Base-by-base conservation (phyloP, 2,329 filamentous ascomycete genomes). In the Ceratocystis papillata region DNA sequence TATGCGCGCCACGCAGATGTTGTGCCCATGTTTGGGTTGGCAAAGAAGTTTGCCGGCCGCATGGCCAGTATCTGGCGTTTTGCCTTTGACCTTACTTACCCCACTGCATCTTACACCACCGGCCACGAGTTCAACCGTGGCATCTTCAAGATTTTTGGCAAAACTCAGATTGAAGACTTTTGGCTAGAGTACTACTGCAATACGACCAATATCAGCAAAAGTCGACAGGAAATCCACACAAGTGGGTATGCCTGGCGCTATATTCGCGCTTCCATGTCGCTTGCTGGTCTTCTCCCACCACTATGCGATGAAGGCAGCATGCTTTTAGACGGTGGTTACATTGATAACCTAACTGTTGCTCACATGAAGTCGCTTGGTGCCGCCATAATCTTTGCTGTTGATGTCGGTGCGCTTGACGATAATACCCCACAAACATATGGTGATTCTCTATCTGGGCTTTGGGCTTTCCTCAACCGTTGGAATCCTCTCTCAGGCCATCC, bases 21-120 rank as follows among this genome's bases (percentile, higher is more conserved):
- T 0, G 93, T 99, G 3, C 94, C 94, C 12, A 96, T 97, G 83
- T 96, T 96, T 72, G 94, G 94, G 0, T 84, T 95, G 59, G 91
- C 91, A 15, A 99, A 99, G 81, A 96, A 96, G 74, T 99, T 99
- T 74, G 85, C 94, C 0, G 92, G 94, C 3, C 88, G 95, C n/a
- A 99, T 99, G 95, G 90, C 90, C 57, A 97, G 93, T 75, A 90
- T 97, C 77, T 99, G 94, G 94, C 86, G 94, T n/a, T 96, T 99
- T 74, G 92, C 92, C 0, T 80, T 99, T 2, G 94, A 99, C 73
- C 76, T 99, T 71, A 99, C 94, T 0, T 99, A 99, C 74, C 94
- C 94, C 0, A 94, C 93, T 5, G 90, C 90, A 6, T 96, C 93
- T 1, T 99, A 99, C 76, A 99, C 95, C 0, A 99, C 94, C 0